These are phyloP conservation scores for Sporisorium exsertum DNA, from an alignment of 1,284 basidiomycete genomes.

Conservation along the genomic window DNA sequence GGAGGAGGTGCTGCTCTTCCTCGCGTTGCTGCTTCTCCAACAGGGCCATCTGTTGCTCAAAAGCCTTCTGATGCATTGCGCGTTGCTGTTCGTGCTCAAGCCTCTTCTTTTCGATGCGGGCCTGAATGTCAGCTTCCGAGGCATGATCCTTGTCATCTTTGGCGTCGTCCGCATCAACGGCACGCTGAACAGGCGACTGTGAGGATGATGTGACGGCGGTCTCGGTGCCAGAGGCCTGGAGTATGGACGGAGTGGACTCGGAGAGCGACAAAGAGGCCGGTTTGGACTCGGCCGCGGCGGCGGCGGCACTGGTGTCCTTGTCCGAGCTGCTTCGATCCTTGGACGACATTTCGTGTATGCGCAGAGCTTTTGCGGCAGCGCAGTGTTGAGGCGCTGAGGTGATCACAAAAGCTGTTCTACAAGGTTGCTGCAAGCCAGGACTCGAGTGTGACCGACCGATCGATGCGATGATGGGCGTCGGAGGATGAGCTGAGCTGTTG, in stretches of 20 bases:
- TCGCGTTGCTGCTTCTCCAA: conserved; percentile 58
- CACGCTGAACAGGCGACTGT: conserved; percentile 19
- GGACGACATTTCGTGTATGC: conserved; percentile 19
- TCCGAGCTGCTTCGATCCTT: conserved; percentile 19
- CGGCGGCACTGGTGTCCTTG: conserved; percentile 1
- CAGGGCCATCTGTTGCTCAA: conserved; percentile 58
- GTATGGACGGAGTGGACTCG: conserved; percentile 44
- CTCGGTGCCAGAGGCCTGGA: conserved; percentile 21
- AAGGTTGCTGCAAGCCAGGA: not conserved
- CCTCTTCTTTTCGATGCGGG: conserved; percentile 56
- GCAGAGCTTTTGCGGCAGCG: not conserved
- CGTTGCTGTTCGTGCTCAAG: conserved; percentile 60
- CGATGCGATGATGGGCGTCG: not conserved
- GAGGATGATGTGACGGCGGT: conserved; percentile 34
- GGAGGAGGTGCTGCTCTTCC: conserved; percentile 52
- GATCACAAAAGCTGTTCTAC: not conserved
- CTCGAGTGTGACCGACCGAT: not conserved
- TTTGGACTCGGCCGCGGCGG: conserved; percentile 27
- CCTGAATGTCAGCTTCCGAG: conserved; percentile 43
- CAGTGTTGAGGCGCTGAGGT: not conserved
- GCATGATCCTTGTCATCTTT: conserved; percentile 1
- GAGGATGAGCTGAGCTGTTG: not conserved
- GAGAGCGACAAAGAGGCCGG: conserved; percentile 43
- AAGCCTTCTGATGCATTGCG: conserved; percentile 55
- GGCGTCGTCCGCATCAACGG: conserved; percentile 21